Base-by-base conservation (phyloP, 2,329 filamentous ascomycete species). In the Fusarium circinatum region DNA sequence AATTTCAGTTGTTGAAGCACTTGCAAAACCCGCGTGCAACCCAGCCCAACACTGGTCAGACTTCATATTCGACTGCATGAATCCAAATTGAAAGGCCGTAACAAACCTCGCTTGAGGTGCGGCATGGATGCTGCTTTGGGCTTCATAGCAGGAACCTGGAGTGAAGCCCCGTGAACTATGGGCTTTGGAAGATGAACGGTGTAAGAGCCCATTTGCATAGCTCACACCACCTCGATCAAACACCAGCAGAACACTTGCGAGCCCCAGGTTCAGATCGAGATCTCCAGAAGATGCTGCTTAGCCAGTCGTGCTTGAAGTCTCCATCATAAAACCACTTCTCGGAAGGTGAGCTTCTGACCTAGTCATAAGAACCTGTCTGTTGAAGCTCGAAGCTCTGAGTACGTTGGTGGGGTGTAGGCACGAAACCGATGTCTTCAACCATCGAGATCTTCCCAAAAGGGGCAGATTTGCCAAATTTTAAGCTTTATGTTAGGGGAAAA, bases 401-500 rank as follows among this genome's bases (percentile, higher is more conserved):
- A 5, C 8, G 30, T 26, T 12, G 17, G n/a, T 22, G 24, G 3
- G 49, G 18, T 17, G 10, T 2, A 7, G 18, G 14, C 51, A 10
- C 20, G 6, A 39, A 54, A 6, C 20, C 34, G 18, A 7, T 8
- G 5, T 18, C 15, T 24, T 30, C 34, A 41, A 17, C 38, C 14
- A n/a, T 39, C 34, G 24, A 55, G 12, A 44, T 17, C n/a, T 22
- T 26, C n/a, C 18, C 8, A 39, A 26, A 1, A 24, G 12, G 12
- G 15, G 8, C 15, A 58, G 7, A 39, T 10, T 24, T 1, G 24
- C 17, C 24, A 4, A 0, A 17, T 57, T 91, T 14, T 5, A 2
- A 28, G 28, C 15, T 34, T 41, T 6, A 20, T 8, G 2, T 2
- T 10, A 2, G 26, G 17, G 11, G 13, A 28, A 24, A 4, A 22